Conservation (phyloP, 805 yeast species). For the Cyberlindnera maclurae region DNA sequence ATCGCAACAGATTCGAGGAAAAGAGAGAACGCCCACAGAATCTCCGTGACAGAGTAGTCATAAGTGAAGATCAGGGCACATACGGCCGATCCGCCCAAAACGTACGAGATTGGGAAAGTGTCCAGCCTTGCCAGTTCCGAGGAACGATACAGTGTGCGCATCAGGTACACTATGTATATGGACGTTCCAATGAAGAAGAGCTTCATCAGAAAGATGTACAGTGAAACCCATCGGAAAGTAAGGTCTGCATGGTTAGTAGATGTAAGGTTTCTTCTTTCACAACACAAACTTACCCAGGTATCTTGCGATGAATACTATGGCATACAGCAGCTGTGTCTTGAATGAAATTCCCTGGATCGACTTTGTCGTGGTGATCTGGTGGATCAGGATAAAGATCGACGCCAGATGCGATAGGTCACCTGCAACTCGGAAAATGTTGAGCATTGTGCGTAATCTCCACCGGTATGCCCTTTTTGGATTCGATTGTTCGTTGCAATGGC, state of each 20-base stretch:
- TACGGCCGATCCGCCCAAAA: constrained; percentile 55
- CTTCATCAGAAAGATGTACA: constrained; percentile 79
- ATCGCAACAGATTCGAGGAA: constrained; percentile 94
- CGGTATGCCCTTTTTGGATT: not conserved
- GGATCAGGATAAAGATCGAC: constrained; percentile 68
- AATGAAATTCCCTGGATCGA: constrained; percentile 81
- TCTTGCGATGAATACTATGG: constrained; percentile 63
- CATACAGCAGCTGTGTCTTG: constrained; percentile 81
- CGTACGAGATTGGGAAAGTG: constrained; percentile 67
- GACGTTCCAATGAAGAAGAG: constrained; percentile 73
- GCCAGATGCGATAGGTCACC: constrained; percentile 84
- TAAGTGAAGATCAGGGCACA: constrained; percentile 59
- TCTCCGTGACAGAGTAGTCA: constrained; percentile 53
- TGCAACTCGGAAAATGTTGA: constrained; percentile 37
- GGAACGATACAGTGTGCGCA: constrained; percentile 54
- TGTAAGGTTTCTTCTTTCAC: no score
- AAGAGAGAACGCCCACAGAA: constrained; percentile 80
- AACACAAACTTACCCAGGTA: constrained; percentile 33
- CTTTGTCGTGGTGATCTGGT: constrained; percentile 53
- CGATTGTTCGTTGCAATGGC: not conserved
- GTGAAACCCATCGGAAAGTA: constrained; percentile 43
- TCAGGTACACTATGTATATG: constrained; percentile 62
- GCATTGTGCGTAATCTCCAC: constrained; percentile 13
- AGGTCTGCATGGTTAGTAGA: constrained; percentile 17
- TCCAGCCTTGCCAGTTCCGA: constrained; percentile 51